Conservation (phyloP, 768 basidiomycete genomes). For the Nevesoporus exiguus region DNA sequence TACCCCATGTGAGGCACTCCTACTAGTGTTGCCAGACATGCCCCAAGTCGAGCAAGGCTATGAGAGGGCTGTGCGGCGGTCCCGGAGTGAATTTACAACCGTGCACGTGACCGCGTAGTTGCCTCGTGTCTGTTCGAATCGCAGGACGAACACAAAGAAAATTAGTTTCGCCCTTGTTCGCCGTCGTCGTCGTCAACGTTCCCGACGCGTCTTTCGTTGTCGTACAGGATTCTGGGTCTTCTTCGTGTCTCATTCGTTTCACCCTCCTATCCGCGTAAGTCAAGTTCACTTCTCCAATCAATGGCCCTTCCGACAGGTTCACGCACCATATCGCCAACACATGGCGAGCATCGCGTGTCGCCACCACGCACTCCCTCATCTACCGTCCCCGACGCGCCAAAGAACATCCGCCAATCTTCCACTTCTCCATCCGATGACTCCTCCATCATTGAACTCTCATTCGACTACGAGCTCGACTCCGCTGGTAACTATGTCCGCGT, state of each 20-base stretch:
- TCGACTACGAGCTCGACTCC: slow-evolving; percentile 45
- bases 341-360: slow-evolving; percentile 30
- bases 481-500: slow-evolving; percentile 44
- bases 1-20: no score
- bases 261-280: slow-evolving; percentile 9
- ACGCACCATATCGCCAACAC: slow-evolving; percentile 27
- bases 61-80: not conserved
- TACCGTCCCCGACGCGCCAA: slow-evolving; percentile 28
- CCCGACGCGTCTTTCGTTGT: slow-evolving; percentile 18
- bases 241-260: not conserved
- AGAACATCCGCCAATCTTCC: slow-evolving; percentile 31
- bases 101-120: slow-evolving; percentile 33
- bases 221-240: not conserved
- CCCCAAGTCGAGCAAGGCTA: no score
- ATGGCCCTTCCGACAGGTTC: slow-evolving; percentile 24
- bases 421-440: slow-evolving; percentile 44
- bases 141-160: slow-evolving; percentile 25
- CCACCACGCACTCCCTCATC: slow-evolving; percentile 31
- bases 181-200: slow-evolving; percentile 16
- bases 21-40: no score
- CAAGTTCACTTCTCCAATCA: slow-evolving; percentile 6
- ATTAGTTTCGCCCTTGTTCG: slow-evolving; percentile 13
- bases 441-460: slow-evolving; percentile 45
- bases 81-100: slow-evolving; percentile 17
- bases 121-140: slow-evolving; percentile 36